Conservation (phyloP, 306 rosid genomes). For the Cajanus cajan region DNA sequence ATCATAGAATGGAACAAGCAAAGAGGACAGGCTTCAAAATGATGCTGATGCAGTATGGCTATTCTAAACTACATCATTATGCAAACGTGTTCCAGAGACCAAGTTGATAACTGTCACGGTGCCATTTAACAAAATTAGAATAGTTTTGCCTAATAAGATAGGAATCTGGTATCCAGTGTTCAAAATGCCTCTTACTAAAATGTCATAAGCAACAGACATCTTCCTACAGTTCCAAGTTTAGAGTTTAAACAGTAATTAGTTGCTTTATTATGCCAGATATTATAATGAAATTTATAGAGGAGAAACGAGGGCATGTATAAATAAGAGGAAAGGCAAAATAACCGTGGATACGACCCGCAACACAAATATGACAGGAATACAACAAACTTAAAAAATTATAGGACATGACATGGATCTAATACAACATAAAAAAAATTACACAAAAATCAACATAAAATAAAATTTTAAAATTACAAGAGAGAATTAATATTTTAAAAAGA, state of each 20-base stretch:
- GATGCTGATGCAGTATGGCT: not conserved
- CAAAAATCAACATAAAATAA: not conserved
- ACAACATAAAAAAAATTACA: not conserved
- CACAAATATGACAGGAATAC: not conserved
- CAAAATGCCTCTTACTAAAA: not conserved
- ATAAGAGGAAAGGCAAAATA: not conserved
- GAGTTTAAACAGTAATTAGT: slow-evolving; percentile 4
- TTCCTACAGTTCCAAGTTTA: slow-evolving; percentile 1
- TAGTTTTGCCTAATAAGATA: not conserved
- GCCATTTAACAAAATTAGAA: not conserved
- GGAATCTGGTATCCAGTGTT: slow-evolving; percentile 1
- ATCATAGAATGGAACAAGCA: not conserved
- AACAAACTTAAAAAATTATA: not conserved
- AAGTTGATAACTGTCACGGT: not conserved
- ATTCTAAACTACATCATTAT: not conserved
- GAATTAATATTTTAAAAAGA: not conserved
- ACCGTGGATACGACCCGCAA: not conserved
- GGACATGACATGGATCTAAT: not conserved
- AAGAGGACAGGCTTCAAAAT: not conserved
- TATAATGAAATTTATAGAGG: not conserved
- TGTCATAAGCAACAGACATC: slow-evolving; percentile 1
- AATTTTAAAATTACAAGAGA: not conserved
- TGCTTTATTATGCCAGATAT: not conserved
- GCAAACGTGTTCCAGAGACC: not conserved
- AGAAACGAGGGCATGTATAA: not conserved